Evolutionary conservation across 164 flowering plant genomes (phyloP).

Genomic region (Saururus chinensis): DNA sequence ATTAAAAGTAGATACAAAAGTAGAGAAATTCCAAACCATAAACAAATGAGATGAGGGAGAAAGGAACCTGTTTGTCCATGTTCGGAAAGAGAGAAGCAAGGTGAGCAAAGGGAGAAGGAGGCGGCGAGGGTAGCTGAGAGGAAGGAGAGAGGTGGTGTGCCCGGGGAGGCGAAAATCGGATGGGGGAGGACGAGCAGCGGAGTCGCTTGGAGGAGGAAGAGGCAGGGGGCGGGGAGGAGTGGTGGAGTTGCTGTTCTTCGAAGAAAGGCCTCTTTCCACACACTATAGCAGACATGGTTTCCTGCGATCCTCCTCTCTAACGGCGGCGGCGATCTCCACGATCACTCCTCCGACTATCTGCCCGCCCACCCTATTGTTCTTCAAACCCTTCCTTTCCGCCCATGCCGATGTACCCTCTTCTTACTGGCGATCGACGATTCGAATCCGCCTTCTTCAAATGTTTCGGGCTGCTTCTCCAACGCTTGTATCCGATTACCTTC

Average conservation of each 20-base stretch:
- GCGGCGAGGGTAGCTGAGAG: too few species aligned
- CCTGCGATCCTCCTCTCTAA: constrained; percentile 1
- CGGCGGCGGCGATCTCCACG: constrained; percentile 1
- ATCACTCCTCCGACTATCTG: background rate
- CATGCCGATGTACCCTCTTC: background rate
- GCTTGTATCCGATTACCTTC: too few species aligned
- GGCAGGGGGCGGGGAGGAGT: constrained; percentile 23
- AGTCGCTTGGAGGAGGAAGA: constrained; percentile 26
- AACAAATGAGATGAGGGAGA: background rate
- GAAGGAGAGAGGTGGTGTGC: background rate
- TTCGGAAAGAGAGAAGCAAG: constrained; percentile 14
- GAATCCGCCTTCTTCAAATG: too few species aligned
- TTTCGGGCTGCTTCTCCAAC: too few species aligned
- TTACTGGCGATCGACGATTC: background rate
- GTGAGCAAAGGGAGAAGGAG: constrained; percentile 3
- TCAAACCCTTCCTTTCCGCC: background rate
- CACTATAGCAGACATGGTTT: constrained; percentile 51
- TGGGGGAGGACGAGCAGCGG: constrained; percentile 34
- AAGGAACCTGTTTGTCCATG: constrained; percentile 18
- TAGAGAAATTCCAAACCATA: background rate
- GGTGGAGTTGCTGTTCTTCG: constrained; percentile 23
- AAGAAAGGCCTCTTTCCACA: constrained; percentile 45
- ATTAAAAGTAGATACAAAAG: too few species aligned
- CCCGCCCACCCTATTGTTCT: background rate
- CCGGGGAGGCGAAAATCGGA: constrained; percentile 16